These are phyloP conservation scores for Rosa lucieae DNA, from an alignment of 306 rosid genomes.

Conservation along the genomic window DNA sequence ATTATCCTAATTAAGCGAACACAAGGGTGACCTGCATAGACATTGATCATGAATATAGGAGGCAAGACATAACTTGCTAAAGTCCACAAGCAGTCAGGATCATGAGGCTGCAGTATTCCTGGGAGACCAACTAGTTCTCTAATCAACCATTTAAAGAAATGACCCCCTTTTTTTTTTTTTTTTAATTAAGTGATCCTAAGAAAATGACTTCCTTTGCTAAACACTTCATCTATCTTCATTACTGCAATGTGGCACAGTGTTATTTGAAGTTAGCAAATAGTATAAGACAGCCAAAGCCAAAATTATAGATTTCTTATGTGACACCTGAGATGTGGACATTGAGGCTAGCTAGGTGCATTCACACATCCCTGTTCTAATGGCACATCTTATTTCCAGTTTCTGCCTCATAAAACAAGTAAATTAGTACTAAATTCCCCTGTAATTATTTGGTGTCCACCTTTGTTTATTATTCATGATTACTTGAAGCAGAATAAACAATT, in stretches of 20 bases:
- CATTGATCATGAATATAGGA: background rate
- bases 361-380: constrained; percentile 16
- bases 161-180: background rate
- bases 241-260: constrained; percentile 18
- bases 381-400: background rate
- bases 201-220: background rate
- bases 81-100: constrained; percentile 6
- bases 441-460: background rate
- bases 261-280: constrained; percentile 12
- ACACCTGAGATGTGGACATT: constrained; percentile 17
- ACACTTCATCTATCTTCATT: background rate
- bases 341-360: constrained; percentile 23
- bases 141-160: background rate
- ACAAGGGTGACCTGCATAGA: background rate
- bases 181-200: background rate
- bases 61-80: background rate
- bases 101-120: constrained; percentile 5
- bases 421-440: background rate
- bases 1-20: background rate
- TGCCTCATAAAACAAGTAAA: background rate
- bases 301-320: constrained; percentile 26
- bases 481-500: constrained; percentile 11
- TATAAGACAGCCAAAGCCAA: constrained; percentile 48
- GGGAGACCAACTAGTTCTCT: background rate
- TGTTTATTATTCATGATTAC: background rate